These are phyloP conservation scores for Ricinus communis DNA, from an alignment of 345 rosid genomes.

Conservation along the genomic window DNA sequence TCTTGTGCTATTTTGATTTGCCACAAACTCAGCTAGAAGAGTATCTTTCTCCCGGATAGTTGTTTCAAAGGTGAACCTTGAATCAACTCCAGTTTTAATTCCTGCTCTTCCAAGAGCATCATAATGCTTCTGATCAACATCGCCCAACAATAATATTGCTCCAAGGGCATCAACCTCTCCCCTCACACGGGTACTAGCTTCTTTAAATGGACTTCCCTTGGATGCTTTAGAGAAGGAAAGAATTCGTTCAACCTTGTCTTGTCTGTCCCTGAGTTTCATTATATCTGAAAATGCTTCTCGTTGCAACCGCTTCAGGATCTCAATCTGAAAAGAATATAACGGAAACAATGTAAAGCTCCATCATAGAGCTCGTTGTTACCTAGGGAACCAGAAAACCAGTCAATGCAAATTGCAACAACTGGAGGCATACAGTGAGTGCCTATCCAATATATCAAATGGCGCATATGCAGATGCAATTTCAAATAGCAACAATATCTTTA, in stretches of 20 bases:
- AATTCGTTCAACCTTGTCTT: slow-evolving; percentile 73
- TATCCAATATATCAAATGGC: background rate
- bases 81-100: slow-evolving; percentile 56
- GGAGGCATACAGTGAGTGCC: background rate
- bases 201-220: slow-evolving; percentile 63
- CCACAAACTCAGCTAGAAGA: slow-evolving; percentile 63
- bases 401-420: slow-evolving; percentile 13
- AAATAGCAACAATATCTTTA: too few species aligned
- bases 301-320: slow-evolving; percentile 89
- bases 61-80: slow-evolving; percentile 69
- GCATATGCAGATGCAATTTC: background rate
- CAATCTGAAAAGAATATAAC: slow-evolving; percentile 55
- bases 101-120: slow-evolving; percentile 55
- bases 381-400: slow-evolving; percentile 11
- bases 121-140: slow-evolving; percentile 41
- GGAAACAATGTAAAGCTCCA: slow-evolving; percentile 21
- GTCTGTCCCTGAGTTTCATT: slow-evolving; percentile 87
- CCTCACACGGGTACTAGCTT: slow-evolving; percentile 56
- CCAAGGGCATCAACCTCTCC: slow-evolving; percentile 77
- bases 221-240: slow-evolving; percentile 53
- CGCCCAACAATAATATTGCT: slow-evolving; percentile 53
- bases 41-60: slow-evolving; percentile 50
- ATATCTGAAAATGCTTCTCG: slow-evolving; percentile 79
- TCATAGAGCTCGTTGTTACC: slow-evolving; percentile 14
- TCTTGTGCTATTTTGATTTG: slow-evolving; percentile 42